A percentile compares a stretch with the other conserved stretches of the same genome.
phyloP scores from a whole-genome alignment of 2,329 filamentous ascomycete species.

The Trichoderma sp. region DNA sequence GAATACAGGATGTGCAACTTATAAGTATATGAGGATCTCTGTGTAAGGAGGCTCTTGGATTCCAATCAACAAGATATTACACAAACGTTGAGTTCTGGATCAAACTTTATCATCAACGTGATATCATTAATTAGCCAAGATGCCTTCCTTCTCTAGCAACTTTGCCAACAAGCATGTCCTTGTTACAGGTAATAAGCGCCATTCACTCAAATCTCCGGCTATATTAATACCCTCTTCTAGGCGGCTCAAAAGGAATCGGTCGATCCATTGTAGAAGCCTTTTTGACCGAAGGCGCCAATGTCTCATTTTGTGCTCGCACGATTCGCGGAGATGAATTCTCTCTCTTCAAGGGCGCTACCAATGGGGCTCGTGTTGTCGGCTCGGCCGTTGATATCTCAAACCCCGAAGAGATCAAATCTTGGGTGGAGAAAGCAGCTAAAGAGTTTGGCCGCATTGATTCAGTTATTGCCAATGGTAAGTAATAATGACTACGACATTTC shows the following conservation, averaged over 20 bases:
- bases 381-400: slow-evolving; percentile 26
- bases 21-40: not conserved
- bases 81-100: too few relatives aligned
- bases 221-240: slow-evolving; percentile 4
- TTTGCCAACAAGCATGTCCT: not conserved
- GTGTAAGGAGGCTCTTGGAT: fast-evolving
- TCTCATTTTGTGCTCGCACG: slow-evolving; percentile 29
- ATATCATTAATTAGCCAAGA: not conserved
- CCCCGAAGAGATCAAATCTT: slow-evolving; percentile 20
- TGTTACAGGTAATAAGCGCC: not conserved
- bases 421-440: slow-evolving; percentile 23
- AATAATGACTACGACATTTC: not conserved
- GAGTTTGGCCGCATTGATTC: slow-evolving; percentile 27
- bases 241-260: slow-evolving; percentile 30
- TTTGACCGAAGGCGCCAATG: slow-evolving; percentile 29
- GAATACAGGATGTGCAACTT: not conserved
- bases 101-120: not conserved
- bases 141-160: not conserved
- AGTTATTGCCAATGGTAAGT: slow-evolving; percentile 28
- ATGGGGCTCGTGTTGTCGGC: slow-evolving; percentile 24
- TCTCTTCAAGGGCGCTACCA: slow-evolving; percentile 11
- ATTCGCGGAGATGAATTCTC: slow-evolving; percentile 26
- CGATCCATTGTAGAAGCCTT: slow-evolving; percentile 26
- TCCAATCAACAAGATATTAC: not conserved
- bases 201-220: fast-evolving